Evolutionary conservation across 805 yeast genomes (phyloP).

Genomic region (Metschnikowia henanensis): DNA sequence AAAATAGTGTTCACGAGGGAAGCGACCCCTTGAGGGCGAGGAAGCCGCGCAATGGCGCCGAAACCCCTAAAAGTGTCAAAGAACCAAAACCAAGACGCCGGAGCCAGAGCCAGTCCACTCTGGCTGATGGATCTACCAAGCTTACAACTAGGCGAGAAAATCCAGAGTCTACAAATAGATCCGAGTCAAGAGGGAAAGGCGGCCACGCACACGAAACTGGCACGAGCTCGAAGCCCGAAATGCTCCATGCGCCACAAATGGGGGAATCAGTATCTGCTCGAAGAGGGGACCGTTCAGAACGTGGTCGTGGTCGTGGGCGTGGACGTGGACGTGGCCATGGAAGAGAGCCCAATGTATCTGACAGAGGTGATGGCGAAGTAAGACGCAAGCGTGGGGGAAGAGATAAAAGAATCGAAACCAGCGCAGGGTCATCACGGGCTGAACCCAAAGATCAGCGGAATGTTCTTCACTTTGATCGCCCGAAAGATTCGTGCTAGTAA

Average conservation of each 20-base stretch:
- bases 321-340: conserved; percentile 17
- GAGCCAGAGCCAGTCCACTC: neutral
- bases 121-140: neutral
- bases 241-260: neutral
- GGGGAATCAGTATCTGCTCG: neutral
- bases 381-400: conserved; percentile 15
- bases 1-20: neutral
- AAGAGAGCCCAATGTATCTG: no score
- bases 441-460: no score
- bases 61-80: neutral
- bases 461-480: no score
- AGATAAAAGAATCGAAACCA: conserved; percentile 18
- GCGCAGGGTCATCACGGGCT: no score
- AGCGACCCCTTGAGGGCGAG: neutral
- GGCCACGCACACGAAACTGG: neutral
- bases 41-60: neutral
- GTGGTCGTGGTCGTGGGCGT: conserved; percentile 15
- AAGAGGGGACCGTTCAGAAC: conserved; percentile 14
- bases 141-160: neutral
- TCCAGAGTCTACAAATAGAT: neutral
- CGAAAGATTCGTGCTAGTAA: no score
- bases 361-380: neutral
- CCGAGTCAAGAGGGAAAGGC: neutral
- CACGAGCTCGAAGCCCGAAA: neutral
- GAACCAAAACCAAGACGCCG: neutral